A percentile compares a stretch with the other conserved stretches of the same genome.
Conservation (phyloP, 2,329 filamentous ascomycete genomes). For the Aspergillus brunneoviolaceus region DNA sequence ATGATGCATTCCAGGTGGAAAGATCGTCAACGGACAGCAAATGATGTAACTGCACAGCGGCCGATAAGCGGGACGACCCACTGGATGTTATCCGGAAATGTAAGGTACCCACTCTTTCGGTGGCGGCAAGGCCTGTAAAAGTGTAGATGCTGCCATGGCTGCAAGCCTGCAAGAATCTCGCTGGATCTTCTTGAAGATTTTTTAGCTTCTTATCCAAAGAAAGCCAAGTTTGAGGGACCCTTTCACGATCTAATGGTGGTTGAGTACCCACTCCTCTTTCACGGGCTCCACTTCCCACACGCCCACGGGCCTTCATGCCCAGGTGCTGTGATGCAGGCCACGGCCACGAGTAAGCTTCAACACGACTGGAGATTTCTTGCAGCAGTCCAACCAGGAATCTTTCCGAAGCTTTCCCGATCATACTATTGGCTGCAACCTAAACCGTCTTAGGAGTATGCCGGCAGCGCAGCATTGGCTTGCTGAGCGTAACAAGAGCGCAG, state of each 20-base stretch:
- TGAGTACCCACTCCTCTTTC: background rate
- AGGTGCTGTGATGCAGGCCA: slow-evolving; percentile 8
- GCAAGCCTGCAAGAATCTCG: background rate
- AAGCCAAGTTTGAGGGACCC: background rate
- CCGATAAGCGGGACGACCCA: slow-evolving; percentile 3
- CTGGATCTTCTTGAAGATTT: slow-evolving; percentile 7
- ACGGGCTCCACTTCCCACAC: background rate
- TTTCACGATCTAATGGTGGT: background rate
- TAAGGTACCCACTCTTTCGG: background rate
- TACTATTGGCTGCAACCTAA: slow-evolving; percentile 1
- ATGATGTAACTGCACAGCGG: slow-evolving; percentile 5
- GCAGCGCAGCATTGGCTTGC: slow-evolving; percentile 13
- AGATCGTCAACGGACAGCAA: slow-evolving; percentile 2
- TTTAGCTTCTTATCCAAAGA: background rate
- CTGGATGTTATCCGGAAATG: background rate
- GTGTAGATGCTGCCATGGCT: background rate
- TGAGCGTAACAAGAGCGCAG: slow-evolving; percentile 18
- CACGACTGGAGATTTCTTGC: slow-evolving; percentile 5
- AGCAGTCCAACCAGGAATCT: background rate
- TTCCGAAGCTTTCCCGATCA: slow-evolving; percentile 2
- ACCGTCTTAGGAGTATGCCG: slow-evolving; percentile 8
- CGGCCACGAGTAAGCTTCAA: slow-evolving; percentile 9
- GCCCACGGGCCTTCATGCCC: background rate
- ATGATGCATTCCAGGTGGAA: slow-evolving; percentile 8
- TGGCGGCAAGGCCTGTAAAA: slow-evolving; percentile 5